Base-by-base conservation (phyloP, 805 yeast species). In the Cyberlindnera mrakii region DNA sequence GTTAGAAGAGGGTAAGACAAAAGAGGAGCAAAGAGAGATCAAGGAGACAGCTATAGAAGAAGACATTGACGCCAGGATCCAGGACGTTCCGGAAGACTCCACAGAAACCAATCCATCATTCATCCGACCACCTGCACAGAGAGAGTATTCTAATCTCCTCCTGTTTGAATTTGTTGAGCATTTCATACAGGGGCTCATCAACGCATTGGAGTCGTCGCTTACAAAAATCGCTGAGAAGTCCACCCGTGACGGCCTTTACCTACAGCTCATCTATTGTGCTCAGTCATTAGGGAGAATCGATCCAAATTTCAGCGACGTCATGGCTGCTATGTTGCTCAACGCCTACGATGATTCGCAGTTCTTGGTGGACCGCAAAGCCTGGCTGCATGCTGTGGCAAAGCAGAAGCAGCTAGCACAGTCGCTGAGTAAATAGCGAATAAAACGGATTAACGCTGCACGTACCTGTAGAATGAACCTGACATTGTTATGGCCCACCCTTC, bases 211-310 rank as follows among this genome's bases (percentile, higher is more conserved):
- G 37, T 58, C 51, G 14, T 67, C 60, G 30, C 59, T 59, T n/a
- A 58, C 60, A 6, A 42, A 63, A n/a, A 44, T 72, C 1, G 70
- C 66, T 16, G 62, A 62, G 13, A 60, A 58, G 13, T 60, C 74
- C 9, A 69, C 65, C 39, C 71, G 71, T 29, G 84, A 84, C 44
- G 85, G 91, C 1, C 66, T 89, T 18, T 75, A 90, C 50, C 65
- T 91, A 30, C 99, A 91, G 63, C 64, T 90, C 32, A 80, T 87
- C 1, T 91, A 90, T 64, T 86, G 96, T 51, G 83, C 96, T n/a
- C 88, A 84, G 58, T 82, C 96, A 31, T 68, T 91, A 41, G 80
- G 84, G 1, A 69, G 89, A 48, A 76, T 78, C 17, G 82, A 85
- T 13, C 78, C 77, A 4, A 86, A 84, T 52, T 85, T 86, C 59